Percentiles rank a stretch among this genome's conserved stretches.
Conservation (phyloP, 495 filamentous ascomycete species). For the Penicillium salamii region DNA sequence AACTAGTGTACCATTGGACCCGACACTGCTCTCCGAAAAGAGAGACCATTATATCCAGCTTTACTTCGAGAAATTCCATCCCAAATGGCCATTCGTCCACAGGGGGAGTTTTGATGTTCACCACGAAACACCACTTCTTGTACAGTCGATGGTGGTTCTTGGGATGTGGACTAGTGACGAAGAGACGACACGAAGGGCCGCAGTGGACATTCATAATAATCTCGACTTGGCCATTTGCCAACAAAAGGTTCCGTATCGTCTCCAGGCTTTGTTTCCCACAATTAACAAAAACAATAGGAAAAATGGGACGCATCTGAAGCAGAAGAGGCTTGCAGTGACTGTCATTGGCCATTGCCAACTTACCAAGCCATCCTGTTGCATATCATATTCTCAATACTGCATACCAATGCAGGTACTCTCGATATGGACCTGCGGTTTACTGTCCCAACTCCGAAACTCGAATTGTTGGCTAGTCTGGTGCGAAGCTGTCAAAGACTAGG, state of each 20-base stretch:
- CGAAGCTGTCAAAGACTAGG: constrained; percentile 23
- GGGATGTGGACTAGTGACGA: constrained; percentile 22
- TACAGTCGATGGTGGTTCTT: constrained; percentile 28
- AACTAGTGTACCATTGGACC: not conserved
- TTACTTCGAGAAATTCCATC: constrained; percentile 31
- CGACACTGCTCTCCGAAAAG: constrained; percentile 2
- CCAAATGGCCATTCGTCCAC: constrained; percentile 32
- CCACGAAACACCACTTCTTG: constrained; percentile 19
- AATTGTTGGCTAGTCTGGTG: constrained; percentile 23
- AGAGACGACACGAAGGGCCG: constrained; percentile 10
- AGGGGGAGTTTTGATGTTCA: constrained; percentile 17
- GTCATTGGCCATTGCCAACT: constrained; percentile 28
- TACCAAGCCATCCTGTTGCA: constrained; percentile 35
- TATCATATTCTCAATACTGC: constrained; percentile 21
- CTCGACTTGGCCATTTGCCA: constrained; percentile 21
- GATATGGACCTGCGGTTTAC: constrained; percentile 18
- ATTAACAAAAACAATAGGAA: constrained; percentile 18
- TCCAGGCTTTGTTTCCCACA: not conserved
- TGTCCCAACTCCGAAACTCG: constrained; percentile 8
- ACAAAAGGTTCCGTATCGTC: constrained; percentile 19
- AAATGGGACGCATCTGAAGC: constrained; percentile 26
- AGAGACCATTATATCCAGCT: constrained; percentile 14
- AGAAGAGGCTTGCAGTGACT: constrained; percentile 9
- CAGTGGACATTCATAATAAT: constrained; percentile 21
- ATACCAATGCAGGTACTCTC: not conserved